Base-by-base conservation (phyloP, 805 yeast species). In the Schizosaccharomyces cryophilus region DNA sequence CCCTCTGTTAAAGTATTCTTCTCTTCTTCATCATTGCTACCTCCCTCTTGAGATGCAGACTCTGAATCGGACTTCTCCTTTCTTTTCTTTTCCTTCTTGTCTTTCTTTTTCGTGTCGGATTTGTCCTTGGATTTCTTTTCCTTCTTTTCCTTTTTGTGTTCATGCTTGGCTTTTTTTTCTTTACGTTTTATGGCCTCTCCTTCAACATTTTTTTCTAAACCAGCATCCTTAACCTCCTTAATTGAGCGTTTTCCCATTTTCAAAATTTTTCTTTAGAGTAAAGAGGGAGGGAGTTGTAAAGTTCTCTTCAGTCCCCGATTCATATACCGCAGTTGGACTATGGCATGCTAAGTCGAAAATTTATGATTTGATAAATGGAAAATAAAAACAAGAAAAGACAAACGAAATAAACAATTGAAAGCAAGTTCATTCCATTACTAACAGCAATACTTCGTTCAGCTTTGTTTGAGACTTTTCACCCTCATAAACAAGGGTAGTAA, bases 1-100 rank as follows among this genome's bases (percentile, higher is more conserved):
- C 51, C 59, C 29, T 24, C 9, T 21, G 24, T 40, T 11, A 29
- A 42, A 11, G 40, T 7, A 9, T 13, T 35, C 40, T 35, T 35
- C 40, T 35, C 40, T 66, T 66, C 58, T 65, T 67, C 63, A 67
- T 68, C 13, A 64, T 64, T 62, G 69, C 68, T 60, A 68, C 67
- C 13, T 65, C 66, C 42, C 67, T 35, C 40, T 11, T 35, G 40
- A 35, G 40, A 35, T 11, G 40, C 13, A 7, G 66, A 61, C 66
- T 70, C 13, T 63, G 66, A 59, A 66, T 69, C 58, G 67, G 66
- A 42, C 65, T 69, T 65, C 68, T 68, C 63, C 72, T 69, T 26
- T 59, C 62, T 60, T 62, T 67, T 68, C 61, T 68, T 45, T 13
- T n/a, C 21, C 26, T 45, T 45, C 56, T 51, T 51, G 21, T 51